These are phyloP conservation scores for Gelatoporia subvermispora DNA, from an alignment of 768 basidiomycete species.

Conservation along the genomic window DNA sequence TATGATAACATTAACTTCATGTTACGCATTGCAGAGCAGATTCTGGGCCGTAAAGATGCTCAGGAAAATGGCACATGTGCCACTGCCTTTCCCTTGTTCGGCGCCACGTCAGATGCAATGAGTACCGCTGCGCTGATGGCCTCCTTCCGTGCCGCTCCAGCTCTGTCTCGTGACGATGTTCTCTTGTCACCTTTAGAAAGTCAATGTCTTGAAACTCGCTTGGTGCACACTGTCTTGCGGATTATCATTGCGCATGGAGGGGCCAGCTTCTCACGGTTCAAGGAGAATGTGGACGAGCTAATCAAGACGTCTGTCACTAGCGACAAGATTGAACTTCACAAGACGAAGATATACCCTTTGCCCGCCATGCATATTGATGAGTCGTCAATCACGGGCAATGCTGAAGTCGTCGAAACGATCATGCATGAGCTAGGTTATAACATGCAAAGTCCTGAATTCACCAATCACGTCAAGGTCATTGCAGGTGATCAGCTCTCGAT, in stretches of 20 bases:
- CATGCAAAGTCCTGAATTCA: not conserved
- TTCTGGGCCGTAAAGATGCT: slow-evolving; percentile 28
- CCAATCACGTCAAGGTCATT: slow-evolving; percentile 6
- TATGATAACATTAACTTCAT: slow-evolving; percentile 38
- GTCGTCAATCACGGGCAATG: slow-evolving; percentile 30
- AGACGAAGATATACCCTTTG: slow-evolving; percentile 25
- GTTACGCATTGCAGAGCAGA: slow-evolving; percentile 26
- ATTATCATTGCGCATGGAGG: slow-evolving; percentile 28
- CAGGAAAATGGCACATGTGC: slow-evolving; percentile 36
- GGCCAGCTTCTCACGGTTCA: not conserved
- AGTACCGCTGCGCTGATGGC: slow-evolving; percentile 14
- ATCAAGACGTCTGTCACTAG: not conserved
- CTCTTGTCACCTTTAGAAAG: slow-evolving; percentile 20
- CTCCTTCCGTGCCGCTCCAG: slow-evolving; percentile 19
- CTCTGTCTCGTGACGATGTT: slow-evolving; percentile 23
- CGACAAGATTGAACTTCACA: slow-evolving; percentile 23
- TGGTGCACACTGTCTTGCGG: slow-evolving; percentile 23
- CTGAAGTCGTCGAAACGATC: slow-evolving; percentile 27
- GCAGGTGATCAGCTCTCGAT: slow-evolving; percentile 32
- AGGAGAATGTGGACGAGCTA: not conserved
- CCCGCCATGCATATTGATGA: slow-evolving; percentile 35
- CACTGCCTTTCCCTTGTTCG: slow-evolving; percentile 25
- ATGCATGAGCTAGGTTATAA: slow-evolving; percentile 20
- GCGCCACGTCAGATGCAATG: slow-evolving; percentile 23
- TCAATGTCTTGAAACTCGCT: slow-evolving; percentile 4